These are phyloP conservation scores for Pichia eremophila DNA, from an alignment of 805 yeast species.

Conservation along the genomic window DNA sequence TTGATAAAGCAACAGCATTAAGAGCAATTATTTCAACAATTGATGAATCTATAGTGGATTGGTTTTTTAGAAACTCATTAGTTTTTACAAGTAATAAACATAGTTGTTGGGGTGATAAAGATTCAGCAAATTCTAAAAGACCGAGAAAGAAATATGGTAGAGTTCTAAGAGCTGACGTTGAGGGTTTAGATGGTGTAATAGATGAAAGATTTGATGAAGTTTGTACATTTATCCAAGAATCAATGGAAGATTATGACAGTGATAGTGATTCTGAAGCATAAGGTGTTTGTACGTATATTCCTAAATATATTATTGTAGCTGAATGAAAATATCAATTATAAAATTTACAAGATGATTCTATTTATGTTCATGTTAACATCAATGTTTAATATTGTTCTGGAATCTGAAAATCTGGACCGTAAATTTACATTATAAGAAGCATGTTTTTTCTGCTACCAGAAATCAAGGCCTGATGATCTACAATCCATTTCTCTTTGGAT, in stretches of 20 bases:
- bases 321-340: too few relatives aligned
- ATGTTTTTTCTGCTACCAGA: too few relatives aligned
- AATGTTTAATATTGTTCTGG: too few relatives aligned
- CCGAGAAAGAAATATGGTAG: conserved; percentile 91
- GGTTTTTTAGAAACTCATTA: conserved; percentile 83
- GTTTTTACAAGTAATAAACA: conserved; percentile 70
- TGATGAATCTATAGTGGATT: conserved; percentile 83
- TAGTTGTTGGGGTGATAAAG: conserved; percentile 61
- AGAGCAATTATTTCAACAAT: conserved; percentile 76
- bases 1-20: conserved; percentile 56
- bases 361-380: too few relatives aligned
- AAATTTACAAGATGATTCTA: too few relatives aligned
- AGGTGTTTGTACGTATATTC: background rate
- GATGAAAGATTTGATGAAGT: conserved; percentile 81
- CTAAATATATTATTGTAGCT: too few relatives aligned
- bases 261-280: conserved; percentile 20
- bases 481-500: too few relatives aligned
- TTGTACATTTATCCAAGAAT: conserved; percentile 71
- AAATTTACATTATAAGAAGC: too few relatives aligned
- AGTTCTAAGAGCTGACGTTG: conserved; percentile 64
- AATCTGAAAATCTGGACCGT: too few relatives aligned
- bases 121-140: conserved; percentile 35
- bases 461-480: too few relatives aligned
- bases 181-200: conserved; percentile 66
- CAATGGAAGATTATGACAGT: conserved; percentile 59